phyloP scores from a whole-genome alignment of 352 stramenopile species.

The Phytophthora podocarpi region DNA sequence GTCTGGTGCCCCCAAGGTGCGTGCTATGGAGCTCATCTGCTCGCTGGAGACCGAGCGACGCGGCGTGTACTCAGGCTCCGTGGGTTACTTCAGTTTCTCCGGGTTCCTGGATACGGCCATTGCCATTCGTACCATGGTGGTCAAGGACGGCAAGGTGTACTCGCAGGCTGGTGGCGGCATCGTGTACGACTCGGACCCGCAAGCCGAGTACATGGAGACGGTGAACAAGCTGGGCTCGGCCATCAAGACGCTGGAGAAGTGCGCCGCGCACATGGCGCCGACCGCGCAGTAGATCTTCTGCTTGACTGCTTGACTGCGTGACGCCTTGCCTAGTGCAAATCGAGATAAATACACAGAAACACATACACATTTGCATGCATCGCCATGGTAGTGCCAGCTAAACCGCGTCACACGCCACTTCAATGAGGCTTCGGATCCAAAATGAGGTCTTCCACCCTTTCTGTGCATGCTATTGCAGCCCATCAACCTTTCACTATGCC shows the following conservation, averaged over 20 bases:
- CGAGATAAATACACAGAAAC: conserved; percentile 27
- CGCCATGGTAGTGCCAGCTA: no score
- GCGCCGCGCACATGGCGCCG: conserved; percentile 48
- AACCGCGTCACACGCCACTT: no score
- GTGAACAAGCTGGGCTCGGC: conserved; percentile 89
- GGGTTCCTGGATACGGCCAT: conserved; percentile 90
- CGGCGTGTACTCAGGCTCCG: conserved; percentile 85
- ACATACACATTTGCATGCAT: conserved; percentile 10
- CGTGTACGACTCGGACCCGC: conserved; percentile 89
- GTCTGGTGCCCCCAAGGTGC: conserved; percentile 89
- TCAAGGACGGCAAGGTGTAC: conserved; percentile 83
- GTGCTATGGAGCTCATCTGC: conserved; percentile 91
- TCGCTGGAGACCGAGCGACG: conserved; percentile 81
- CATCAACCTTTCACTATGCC: conserved; percentile 2
- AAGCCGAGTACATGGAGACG: conserved; percentile 89
- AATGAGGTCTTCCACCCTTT: background rate
- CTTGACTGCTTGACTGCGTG: background rate
- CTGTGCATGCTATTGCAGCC: no score
- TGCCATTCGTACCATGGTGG: conserved; percentile 88
- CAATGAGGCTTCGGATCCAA: background rate
- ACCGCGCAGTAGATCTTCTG: conserved; percentile 25
- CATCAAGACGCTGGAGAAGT: conserved; percentile 88
- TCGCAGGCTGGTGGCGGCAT: conserved; percentile 87
- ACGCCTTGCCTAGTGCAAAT: conserved; percentile 5
- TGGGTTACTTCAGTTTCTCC: conserved; percentile 90